Base-by-base conservation (phyloP, 306 rosid genomes). In the Morella rubra region DNA sequence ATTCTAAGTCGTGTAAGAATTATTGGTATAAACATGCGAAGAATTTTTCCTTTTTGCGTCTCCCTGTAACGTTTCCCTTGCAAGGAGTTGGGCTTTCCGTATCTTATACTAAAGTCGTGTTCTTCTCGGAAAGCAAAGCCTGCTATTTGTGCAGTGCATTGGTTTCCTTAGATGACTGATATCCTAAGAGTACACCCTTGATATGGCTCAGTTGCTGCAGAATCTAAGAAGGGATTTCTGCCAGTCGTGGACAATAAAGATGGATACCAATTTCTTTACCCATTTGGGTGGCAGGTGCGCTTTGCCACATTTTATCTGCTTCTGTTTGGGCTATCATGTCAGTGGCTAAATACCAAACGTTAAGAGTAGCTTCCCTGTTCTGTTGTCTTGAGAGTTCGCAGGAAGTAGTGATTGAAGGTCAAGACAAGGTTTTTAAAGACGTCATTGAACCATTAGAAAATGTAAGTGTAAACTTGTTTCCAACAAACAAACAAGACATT, bases 181-280 rank as follows among this genome's bases (percentile, higher is more conserved):
- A 88, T 79, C 83, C 90, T 84, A 83, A 90, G 90, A 81, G 75
- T 82, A 83, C 85, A 80, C 90, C 81, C 84, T 91, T 96, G 97
- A 96, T 96, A 87, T 92, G 96, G 90, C 89, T 91, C 99, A 96
- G 99, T 92, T 93, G 99, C 98, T 91, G 98, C 93, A 87, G 99
- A 96, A 87, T 80, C 46, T n/a, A 86, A 81, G 81, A 85, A 91
- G 85, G 96, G 96, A 76, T 96, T 88, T 86, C 75, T 87, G 59
- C 11, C 88, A 0, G 97, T 91, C 76, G 40, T 73, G 19, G 99
- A 92, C 90, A 71, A 87, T 79, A 89, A 86, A 84, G 99, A 96
- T 13, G 97, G 97, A 45, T 96, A 96, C 83, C 59, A 89, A n/a
- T 96, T 92, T 79, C 44, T 89, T 69, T 96, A 93, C 80, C 98